Conservation (phyloP, 805 yeast species). For the Wickerhamiella spandovensis region DNA sequence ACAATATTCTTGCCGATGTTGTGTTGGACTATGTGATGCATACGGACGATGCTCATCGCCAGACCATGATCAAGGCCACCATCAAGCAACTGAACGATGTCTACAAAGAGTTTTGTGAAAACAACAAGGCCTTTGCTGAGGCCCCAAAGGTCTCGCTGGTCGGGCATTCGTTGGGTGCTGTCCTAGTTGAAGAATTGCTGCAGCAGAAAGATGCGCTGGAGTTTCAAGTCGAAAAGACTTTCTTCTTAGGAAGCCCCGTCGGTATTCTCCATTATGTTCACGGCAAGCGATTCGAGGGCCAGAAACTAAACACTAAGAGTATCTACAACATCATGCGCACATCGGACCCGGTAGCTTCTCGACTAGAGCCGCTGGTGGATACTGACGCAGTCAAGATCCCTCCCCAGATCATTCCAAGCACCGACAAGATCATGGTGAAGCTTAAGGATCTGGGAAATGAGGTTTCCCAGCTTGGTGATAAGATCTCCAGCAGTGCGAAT, state of each 20-base stretch:
- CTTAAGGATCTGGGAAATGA: constrained; percentile 30
- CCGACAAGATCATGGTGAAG: constrained; percentile 28
- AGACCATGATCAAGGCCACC: constrained; percentile 50
- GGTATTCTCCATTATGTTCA: constrained; percentile 73
- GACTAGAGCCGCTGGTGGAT: constrained; percentile 72
- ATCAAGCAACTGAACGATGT: constrained; percentile 49
- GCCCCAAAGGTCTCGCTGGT: constrained; percentile 70
- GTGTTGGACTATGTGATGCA: constrained; percentile 66
- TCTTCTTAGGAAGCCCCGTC: constrained; percentile 80
- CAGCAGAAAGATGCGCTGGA: constrained; percentile 31
- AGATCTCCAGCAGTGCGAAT: constrained; percentile 12
- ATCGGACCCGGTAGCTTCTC: constrained; percentile 81
- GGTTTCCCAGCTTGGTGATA: constrained; percentile 17
- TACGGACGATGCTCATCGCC: constrained; percentile 55
- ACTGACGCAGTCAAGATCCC: constrained; percentile 33
- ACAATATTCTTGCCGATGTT: constrained; percentile 68
- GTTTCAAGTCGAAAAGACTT: constrained; percentile 62
- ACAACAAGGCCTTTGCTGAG: constrained; percentile 46
- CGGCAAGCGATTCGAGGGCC: constrained; percentile 28
- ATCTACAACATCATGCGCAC: constrained; percentile 78
- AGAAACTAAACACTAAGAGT: constrained; percentile 33
- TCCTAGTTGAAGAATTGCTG: constrained; percentile 65
- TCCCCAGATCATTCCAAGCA: constrained; percentile 45
- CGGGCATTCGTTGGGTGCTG: constrained; percentile 90
- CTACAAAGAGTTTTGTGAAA: constrained; percentile 41